Base-by-base conservation (phyloP, 2,329 filamentous ascomycete species). In the Alternaria angustiovoidea region DNA sequence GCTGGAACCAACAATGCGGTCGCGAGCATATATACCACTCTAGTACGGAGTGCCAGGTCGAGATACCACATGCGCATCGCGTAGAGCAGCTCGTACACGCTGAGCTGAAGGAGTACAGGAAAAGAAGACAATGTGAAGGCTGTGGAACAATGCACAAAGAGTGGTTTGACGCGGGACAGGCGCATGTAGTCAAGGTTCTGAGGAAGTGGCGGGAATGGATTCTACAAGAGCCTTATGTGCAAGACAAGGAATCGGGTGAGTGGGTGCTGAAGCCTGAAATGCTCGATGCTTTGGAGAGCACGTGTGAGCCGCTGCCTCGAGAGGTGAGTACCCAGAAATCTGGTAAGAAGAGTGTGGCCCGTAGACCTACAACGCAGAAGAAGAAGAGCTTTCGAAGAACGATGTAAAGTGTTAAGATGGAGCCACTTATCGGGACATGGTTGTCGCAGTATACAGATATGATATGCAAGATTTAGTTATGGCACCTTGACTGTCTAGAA, bases 71-170 rank as follows among this genome's bases (percentile, higher is more conserved):
- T 78, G 90, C 89, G 38, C 89, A 94, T 76, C 89, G 91, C 51
- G 91, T 97, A 11, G 94, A 97, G 81, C 84, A 91, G 30, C 81
- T 97, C 48, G 89, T 97, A 42, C 94, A 97, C 75, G 81, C 96
- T 16, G 94, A 97, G 79, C 84, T 97, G 26, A 83, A 84, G 24
- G 83, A 83, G 26, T 77, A 80, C 60, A 79, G 75, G 80, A 87
- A 76, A 61, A 87, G 82, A 78, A 86, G 71, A 4, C 85, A 84
- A 39, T 97, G 94, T 73, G 81, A 81, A 2, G 84, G 86, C 1
- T 97, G 94, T 71, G 92, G 91, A 1, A 88, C 87, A 67, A 89
- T 91, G 67, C 94, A 97, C 77, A 83, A 88, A 42, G 94, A 97
- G 80, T 97, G 94, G 94, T 97, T 97, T 74, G 90, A 94, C 78